These are phyloP conservation scores for Chytriomyces sp. DNA, from an alignment of 192 early-diverging fungal species.

Conservation along the genomic window DNA sequence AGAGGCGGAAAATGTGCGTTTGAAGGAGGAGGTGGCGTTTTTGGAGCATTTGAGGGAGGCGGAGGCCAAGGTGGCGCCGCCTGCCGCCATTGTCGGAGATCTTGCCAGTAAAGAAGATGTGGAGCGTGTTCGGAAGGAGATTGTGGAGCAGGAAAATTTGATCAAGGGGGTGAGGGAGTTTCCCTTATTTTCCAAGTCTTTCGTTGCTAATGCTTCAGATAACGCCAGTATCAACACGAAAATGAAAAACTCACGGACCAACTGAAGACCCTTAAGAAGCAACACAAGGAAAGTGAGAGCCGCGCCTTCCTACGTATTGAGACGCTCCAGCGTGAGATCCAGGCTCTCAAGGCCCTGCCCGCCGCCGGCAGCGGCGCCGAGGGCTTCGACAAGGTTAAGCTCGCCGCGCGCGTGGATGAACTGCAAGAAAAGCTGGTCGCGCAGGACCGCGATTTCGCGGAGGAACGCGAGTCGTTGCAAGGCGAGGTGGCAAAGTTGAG, in stretches of 20 bases:
- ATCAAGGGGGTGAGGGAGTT: conserved; percentile 27
- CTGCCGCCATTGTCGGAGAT: neutral
- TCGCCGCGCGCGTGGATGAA: conserved; percentile 17
- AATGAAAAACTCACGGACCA: conserved; percentile 35
- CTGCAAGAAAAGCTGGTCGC: conserved; percentile 16
- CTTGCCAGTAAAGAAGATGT: conserved; percentile 24
- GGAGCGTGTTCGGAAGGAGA: conserved; percentile 23
- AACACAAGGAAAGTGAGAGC: conserved; percentile 27
- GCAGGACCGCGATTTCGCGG: neutral
- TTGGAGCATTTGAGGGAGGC: conserved; percentile 30
- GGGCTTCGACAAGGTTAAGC: conserved; percentile 4
- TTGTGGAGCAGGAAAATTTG: conserved; percentile 31
- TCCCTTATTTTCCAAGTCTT: neutral
- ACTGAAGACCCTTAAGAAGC: conserved; percentile 7
- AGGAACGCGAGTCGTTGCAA: neutral
- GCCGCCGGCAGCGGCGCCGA: neutral
- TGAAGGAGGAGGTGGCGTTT: conserved; percentile 26
- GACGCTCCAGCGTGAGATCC: conserved; percentile 26
- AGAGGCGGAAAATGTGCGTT: conserved; percentile 11
- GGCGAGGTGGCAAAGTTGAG: conserved; percentile 24
- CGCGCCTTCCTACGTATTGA: conserved; percentile 31
- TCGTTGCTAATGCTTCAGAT: neutral
- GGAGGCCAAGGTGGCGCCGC: conserved; percentile 12
- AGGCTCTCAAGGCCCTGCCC: neutral
- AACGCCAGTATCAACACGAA: conserved; percentile 31